phyloP scores from a whole-genome alignment of 768 basidiomycete genomes.

The Mycena vitilis region DNA sequence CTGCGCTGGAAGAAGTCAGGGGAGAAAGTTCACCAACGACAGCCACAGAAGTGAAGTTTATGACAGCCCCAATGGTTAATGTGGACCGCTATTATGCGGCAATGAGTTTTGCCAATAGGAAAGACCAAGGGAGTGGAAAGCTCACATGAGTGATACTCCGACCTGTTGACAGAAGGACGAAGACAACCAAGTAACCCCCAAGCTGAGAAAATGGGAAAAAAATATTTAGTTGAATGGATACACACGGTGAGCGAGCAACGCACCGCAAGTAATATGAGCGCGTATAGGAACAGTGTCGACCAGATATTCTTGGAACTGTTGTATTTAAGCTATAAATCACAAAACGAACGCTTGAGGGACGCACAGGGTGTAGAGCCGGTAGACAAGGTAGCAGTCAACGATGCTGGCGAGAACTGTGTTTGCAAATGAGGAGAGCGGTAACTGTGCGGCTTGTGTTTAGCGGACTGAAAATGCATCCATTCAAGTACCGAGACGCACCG shows the following conservation, averaged over 20 bases:
- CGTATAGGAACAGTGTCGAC: conserved; percentile 1
- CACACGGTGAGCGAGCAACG: background rate
- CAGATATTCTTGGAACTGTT: background rate
- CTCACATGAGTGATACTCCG: background rate
- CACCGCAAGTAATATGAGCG: background rate
- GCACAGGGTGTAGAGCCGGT: conserved; percentile 7
- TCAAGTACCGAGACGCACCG: background rate
- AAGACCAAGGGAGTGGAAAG: background rate
- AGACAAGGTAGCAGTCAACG: conserved; percentile 7
- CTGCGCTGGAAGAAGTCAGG: no score
- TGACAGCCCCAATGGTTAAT: no score
- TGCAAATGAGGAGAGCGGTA: conserved; percentile 8
- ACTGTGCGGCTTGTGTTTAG: background rate
- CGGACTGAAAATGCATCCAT: background rate
- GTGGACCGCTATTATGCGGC: background rate
- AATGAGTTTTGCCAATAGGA: no score
- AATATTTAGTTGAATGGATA: background rate
- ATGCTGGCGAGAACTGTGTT: conserved; percentile 8
- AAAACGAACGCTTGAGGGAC: background rate
- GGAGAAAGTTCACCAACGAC: background rate
- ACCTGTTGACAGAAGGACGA: conserved; percentile 4
- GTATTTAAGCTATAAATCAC: background rate
- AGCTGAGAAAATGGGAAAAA: background rate
- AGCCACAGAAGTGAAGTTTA: background rate
- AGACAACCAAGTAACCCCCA: conserved; percentile 7